A percentile compares a stretch with the other conserved stretches of the same genome.
phyloP scores from a whole-genome alignment of 495 filamentous ascomycete species.

The Penicillium paxilli region DNA sequence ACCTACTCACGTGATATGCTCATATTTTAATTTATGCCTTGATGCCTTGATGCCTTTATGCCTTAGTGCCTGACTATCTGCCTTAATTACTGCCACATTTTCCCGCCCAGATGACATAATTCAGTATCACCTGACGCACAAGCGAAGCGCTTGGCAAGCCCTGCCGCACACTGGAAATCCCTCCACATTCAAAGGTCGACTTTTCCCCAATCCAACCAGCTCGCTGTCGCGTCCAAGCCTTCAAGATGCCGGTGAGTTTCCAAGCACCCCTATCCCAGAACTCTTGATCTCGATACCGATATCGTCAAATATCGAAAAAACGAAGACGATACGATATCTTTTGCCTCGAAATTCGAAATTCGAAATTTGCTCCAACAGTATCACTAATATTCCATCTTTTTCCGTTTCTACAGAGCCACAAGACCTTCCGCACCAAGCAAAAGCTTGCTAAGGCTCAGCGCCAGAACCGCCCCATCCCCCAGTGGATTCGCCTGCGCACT shows the following conservation, averaged over 20 bases:
- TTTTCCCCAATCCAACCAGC: conserved; percentile 43
- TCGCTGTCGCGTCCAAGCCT: conserved; percentile 54
- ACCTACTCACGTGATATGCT: too few relatives aligned
- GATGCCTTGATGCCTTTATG: too few relatives aligned
- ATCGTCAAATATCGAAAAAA: too few relatives aligned
- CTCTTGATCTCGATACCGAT: neutral
- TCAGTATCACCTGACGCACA: conserved; percentile 46
- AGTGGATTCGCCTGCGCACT: conserved; percentile 98
- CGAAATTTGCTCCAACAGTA: conserved; percentile 8
- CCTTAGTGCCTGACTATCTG: too few relatives aligned
- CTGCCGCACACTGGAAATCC: conserved; percentile 49
- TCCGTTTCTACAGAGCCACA: conserved; percentile 73
- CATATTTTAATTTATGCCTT: too few relatives aligned
- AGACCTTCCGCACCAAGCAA: conserved; percentile 99
- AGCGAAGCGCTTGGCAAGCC: conserved; percentile 42
- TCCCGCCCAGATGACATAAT: neutral
- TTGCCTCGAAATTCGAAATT: neutral
- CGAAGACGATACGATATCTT: too few relatives aligned
- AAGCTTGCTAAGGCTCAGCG: conserved; percentile 99
- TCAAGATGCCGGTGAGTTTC: conserved; percentile 79
- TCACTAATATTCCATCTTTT: conserved; percentile 18
- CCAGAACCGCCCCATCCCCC: conserved; percentile 98
- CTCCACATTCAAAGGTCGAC: conserved; percentile 38
- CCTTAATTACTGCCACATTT: too few relatives aligned
- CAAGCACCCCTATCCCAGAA: neutral